phyloP scores from a whole-genome alignment of 2,329 filamentous ascomycete genomes.

The Diplocarpon mali region DNA sequence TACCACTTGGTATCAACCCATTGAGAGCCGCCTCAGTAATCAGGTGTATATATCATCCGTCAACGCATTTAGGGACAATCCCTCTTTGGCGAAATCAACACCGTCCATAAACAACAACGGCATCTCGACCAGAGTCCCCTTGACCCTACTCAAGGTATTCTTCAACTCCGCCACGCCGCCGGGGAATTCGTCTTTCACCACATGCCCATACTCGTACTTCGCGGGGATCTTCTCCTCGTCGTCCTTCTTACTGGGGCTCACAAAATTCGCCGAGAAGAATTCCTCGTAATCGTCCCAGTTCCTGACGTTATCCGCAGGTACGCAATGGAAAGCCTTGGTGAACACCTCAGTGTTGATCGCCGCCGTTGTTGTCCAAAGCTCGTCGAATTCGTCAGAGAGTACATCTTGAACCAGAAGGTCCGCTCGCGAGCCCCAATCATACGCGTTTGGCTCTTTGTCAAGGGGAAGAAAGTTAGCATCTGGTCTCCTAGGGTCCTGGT shows the following conservation, averaged over 20 bases:
- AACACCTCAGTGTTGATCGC: slow-evolving; percentile 72
- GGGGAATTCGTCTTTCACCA: slow-evolving; percentile 68
- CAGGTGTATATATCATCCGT: slow-evolving; percentile 63
- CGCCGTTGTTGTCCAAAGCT: slow-evolving; percentile 64
- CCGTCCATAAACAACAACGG: slow-evolving; percentile 77
- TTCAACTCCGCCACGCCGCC: slow-evolving; percentile 65
- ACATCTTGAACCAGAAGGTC: slow-evolving; percentile 66
- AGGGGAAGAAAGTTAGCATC: slow-evolving; percentile 71
- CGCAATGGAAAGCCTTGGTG: slow-evolving; percentile 67
- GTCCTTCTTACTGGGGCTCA: slow-evolving; percentile 39
- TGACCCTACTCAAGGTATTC: slow-evolving; percentile 53
- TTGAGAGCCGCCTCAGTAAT: neutral
- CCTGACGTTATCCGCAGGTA: slow-evolving; percentile 56
- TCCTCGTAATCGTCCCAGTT: slow-evolving; percentile 65
- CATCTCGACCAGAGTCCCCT: slow-evolving; percentile 78
- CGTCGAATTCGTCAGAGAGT: slow-evolving; percentile 53
- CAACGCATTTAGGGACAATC: slow-evolving; percentile 58
- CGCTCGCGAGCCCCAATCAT: slow-evolving; percentile 58
- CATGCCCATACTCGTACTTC: slow-evolving; percentile 75
- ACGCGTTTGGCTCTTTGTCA: slow-evolving; percentile 56
- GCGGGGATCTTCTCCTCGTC: slow-evolving; percentile 35
- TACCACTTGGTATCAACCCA: too few species aligned
- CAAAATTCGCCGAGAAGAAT: slow-evolving; percentile 59
- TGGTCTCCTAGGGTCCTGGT: slow-evolving; percentile 56
- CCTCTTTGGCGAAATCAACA: slow-evolving; percentile 74